phyloP scores from a whole-genome alignment of 441 rosid species.

The Syzygium syzygioides region DNA sequence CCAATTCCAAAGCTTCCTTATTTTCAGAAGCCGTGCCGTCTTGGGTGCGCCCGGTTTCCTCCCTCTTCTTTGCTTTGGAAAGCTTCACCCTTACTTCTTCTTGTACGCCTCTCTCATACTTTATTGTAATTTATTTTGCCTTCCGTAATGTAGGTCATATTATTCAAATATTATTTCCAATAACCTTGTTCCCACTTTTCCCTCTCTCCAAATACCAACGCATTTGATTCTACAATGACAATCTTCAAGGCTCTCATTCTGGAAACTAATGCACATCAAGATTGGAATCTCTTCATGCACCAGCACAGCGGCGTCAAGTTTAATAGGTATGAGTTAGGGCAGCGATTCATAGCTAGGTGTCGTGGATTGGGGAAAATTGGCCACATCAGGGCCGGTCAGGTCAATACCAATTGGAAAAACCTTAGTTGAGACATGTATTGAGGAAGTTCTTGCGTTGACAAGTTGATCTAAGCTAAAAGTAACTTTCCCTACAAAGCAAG shows the following conservation, averaged over 20 bases:
- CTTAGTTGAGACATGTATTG: not conserved
- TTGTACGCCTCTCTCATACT: not conserved
- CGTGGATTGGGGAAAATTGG: not conserved
- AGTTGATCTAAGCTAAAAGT: not conserved
- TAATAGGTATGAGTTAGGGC: not conserved
- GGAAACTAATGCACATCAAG: not conserved
- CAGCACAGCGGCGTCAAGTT: not conserved
- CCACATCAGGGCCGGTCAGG: not conserved
- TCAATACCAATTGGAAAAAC: not conserved
- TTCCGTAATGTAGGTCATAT: not conserved
- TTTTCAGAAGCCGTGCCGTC: slow-evolving; percentile 65
- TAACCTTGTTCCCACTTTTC: not conserved
- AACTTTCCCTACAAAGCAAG: not conserved
- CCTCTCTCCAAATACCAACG: not conserved
- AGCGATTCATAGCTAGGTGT: not conserved
- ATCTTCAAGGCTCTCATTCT: not conserved
- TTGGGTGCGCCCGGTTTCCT: slow-evolving; percentile 27
- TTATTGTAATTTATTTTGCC: not conserved
- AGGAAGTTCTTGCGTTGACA: not conserved
- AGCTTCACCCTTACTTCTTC: slow-evolving; percentile 42
- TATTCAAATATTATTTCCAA: not conserved
- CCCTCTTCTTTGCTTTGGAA: slow-evolving; percentile 7
- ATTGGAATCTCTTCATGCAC: not conserved
- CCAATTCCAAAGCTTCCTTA: slow-evolving; percentile 22
- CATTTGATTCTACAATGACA: not conserved